Evolutionary conservation across 148 eudicot genomes (phyloP).

Genomic region (Polygonum aviculare): DNA sequence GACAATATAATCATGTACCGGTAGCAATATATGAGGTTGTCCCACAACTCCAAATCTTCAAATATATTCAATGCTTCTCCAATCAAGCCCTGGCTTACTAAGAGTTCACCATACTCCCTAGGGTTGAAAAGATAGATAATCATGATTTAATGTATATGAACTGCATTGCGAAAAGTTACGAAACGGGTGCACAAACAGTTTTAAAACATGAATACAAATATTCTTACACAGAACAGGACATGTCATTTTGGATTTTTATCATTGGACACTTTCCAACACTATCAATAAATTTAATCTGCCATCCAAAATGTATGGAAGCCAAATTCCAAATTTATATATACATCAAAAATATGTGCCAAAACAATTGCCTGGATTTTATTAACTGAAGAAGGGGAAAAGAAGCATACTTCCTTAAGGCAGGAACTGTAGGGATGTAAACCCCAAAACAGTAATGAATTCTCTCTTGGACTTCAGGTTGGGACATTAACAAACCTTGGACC

Average conservation of each 20-base stretch:
- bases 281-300: background rate
- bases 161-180: background rate
- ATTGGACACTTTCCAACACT: background rate
- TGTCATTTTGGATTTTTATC: background rate
- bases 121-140: background rate
- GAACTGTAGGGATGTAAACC: constrained; percentile 63
- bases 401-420: constrained; percentile 67
- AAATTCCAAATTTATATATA: too few species aligned
- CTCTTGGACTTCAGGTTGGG: constrained; percentile 46
- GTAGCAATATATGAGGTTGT: constrained; percentile 79
- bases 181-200: background rate
- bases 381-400: constrained; percentile 2
- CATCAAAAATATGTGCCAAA: background rate
- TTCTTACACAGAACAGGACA: background rate
- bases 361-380: background rate
- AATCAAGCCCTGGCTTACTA: constrained; percentile 74
- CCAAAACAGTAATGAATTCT: constrained; percentile 66
- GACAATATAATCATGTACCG: constrained; percentile 32
- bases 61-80: constrained; percentile 83
- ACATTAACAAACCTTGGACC: constrained; percentile 55
- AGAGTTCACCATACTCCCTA: constrained; percentile 85
- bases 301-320: background rate
- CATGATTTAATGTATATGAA: background rate
- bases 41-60: constrained; percentile 97
- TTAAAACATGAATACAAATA: background rate